Evolutionary conservation across 2,329 filamentous ascomycete species (phyloP).

Genomic region (Aureobasidium sp.): DNA sequence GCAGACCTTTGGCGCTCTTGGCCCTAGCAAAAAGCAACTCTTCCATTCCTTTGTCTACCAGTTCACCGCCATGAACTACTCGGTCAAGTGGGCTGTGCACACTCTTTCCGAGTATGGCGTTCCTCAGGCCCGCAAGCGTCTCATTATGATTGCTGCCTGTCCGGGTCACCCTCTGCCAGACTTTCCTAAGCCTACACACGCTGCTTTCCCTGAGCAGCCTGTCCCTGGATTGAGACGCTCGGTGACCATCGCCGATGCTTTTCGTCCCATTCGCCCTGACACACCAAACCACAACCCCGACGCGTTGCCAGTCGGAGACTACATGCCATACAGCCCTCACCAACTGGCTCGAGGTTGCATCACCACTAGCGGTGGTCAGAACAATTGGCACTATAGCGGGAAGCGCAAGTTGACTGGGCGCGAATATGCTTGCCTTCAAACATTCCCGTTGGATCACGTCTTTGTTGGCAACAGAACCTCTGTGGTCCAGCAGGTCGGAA

Average conservation of each 20-base stretch:
- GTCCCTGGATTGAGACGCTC: slow-evolving; percentile 26
- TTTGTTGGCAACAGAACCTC: slow-evolving; percentile 43
- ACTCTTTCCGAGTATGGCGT: slow-evolving; percentile 45
- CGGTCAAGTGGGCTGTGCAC: slow-evolving; percentile 60
- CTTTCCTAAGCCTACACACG: slow-evolving; percentile 47
- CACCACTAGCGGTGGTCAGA: slow-evolving; percentile 54
- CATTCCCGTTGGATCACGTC: slow-evolving; percentile 56
- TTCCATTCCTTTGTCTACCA: slow-evolving; percentile 56
- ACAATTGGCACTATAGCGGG: slow-evolving; percentile 61
- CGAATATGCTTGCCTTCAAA: slow-evolving; percentile 63
- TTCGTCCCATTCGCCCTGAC: slow-evolving; percentile 34
- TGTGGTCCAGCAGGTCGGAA: slow-evolving; percentile 62
- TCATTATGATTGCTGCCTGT: slow-evolving; percentile 48
- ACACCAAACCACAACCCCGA: slow-evolving; percentile 30
- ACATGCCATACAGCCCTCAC: slow-evolving; percentile 41
- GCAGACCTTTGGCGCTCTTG: slow-evolving; percentile 64
- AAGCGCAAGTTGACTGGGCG: slow-evolving; percentile 56
- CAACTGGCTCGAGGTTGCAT: slow-evolving; percentile 51
- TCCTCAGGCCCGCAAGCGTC: slow-evolving; percentile 41
- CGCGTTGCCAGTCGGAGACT: slow-evolving; percentile 34
- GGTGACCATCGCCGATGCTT: slow-evolving; percentile 37
- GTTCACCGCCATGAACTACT: slow-evolving; percentile 61
- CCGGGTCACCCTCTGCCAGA: slow-evolving; percentile 64
- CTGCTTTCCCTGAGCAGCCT: slow-evolving; percentile 18
- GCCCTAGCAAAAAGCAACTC: slow-evolving; percentile 43